Conservation (phyloP, 2,329 filamentous ascomycete genomes). For the Ophiostoma australiae region DNA sequence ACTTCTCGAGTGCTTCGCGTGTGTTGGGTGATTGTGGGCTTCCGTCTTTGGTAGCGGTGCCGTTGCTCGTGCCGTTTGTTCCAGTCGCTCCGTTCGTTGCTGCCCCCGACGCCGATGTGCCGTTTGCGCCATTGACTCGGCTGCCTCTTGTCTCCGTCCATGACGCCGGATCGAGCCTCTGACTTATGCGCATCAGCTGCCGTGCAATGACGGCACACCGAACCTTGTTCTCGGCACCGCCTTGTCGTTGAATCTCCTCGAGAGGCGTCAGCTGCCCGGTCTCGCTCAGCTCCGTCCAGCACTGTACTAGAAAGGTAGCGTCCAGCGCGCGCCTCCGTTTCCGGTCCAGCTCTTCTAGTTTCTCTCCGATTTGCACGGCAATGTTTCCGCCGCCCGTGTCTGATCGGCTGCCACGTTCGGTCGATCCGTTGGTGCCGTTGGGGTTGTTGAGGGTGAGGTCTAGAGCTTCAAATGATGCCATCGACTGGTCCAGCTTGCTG, state of each 20-base stretch:
- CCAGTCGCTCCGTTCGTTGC: conserved; percentile 35
- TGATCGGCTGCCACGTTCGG: conserved; percentile 44
- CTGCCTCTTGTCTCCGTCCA: conserved; percentile 61
- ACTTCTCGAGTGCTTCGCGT: conserved; percentile 90
- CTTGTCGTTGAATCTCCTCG: conserved; percentile 80
- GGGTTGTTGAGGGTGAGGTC: conserved; percentile 73
- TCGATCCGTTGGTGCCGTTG: conserved; percentile 35
- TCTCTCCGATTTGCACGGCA: conserved; percentile 90
- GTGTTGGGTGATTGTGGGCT: conserved; percentile 52
- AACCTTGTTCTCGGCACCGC: conserved; percentile 85
- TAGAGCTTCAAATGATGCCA: conserved; percentile 84
- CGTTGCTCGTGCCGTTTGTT: conserved; percentile 44
- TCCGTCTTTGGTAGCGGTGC: conserved; percentile 34
- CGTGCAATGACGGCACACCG: conserved; percentile 89
- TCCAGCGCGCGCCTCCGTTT: conserved; percentile 86
- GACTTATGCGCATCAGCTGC: conserved; percentile 89
- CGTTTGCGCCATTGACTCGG: conserved; percentile 41
- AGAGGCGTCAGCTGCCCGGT: conserved; percentile 80
- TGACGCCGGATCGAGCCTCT: conserved; percentile 73
- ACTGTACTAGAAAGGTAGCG: conserved; percentile 91
- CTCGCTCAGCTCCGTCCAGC: conserved; percentile 93
- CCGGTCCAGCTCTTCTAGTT: conserved; percentile 87
- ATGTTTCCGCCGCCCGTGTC: conserved; percentile 68
- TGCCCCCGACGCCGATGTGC: conserved; percentile 39
- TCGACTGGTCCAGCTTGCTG: conserved; percentile 83